Evolutionary conservation across 2,329 filamentous ascomycete genomes (phyloP).

Genomic region (Pyrenochaeta sp.): DNA sequence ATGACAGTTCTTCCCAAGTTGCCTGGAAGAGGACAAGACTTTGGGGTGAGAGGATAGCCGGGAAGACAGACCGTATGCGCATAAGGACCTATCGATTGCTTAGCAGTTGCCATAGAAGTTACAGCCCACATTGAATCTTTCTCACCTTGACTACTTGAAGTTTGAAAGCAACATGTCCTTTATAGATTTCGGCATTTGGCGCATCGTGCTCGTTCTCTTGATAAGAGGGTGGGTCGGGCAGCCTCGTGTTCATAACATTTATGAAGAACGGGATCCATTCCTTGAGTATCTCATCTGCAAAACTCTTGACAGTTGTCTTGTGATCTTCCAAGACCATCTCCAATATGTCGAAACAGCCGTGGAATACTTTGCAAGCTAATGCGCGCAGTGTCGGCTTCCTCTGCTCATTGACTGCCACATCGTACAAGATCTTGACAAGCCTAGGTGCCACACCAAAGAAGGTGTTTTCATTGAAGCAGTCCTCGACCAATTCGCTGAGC

Average conservation of each 20-base stretch:
- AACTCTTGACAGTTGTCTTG: conserved; percentile 82
- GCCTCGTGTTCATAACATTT: conserved; percentile 74
- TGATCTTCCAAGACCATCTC: conserved; percentile 97
- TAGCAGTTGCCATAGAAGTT: conserved; percentile 9
- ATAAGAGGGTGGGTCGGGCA: conserved; percentile 69
- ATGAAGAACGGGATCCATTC: conserved; percentile 93
- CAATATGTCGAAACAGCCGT: conserved; percentile 90
- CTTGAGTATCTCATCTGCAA: conserved; percentile 84
- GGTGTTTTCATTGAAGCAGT: conserved; percentile 90
- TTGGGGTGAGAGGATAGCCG: conserved; percentile 81
- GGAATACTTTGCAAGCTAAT: conserved; percentile 88
- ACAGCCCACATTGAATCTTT: neutral
- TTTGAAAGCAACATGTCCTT: conserved; percentile 85
- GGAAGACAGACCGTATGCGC: conserved; percentile 86
- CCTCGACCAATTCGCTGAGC: conserved; percentile 87
- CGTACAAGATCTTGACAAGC: conserved; percentile 83
- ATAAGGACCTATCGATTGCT: conserved; percentile 72
- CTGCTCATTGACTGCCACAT: conserved; percentile 78
- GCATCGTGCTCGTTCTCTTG: conserved; percentile 66
- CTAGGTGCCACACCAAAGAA: conserved; percentile 91
- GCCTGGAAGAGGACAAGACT: conserved; percentile 84
- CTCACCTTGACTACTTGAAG: conserved; percentile 84
- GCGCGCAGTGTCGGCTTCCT: conserved; percentile 81
- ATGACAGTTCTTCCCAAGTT: conserved; percentile 86
- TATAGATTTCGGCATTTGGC: conserved; percentile 72